Percentiles rank a stretch among this genome's conserved stretches.
phyloP scores from a whole-genome alignment of 1,284 basidiomycete species.

The Trametes versicolor region DNA sequence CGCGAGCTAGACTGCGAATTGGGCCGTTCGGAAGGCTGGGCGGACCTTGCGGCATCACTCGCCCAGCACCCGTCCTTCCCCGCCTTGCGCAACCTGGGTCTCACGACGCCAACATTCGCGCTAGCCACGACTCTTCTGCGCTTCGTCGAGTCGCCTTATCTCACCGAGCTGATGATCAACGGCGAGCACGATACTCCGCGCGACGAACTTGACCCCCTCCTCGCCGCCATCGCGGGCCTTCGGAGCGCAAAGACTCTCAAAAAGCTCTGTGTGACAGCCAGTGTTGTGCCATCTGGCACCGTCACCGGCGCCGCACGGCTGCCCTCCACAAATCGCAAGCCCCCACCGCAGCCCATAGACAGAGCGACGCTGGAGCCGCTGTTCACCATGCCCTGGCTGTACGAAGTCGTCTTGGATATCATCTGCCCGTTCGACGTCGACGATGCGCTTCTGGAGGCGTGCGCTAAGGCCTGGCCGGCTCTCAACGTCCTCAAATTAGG shows the following conservation, averaged over 20 bases:
- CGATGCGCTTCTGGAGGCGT: slow-evolving; percentile 4
- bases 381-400: not conserved
- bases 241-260: not conserved
- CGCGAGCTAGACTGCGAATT: not conserved
- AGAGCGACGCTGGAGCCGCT: slow-evolving; percentile 6
- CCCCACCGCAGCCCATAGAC: not conserved
- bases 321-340: not conserved
- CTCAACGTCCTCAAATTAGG: slow-evolving; percentile 10
- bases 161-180: not conserved
- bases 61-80: slow-evolving; percentile 2
- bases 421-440: slow-evolving; percentile 21
- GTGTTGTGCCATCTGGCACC: too few species aligned
- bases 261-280: not conserved
- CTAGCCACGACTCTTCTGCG: slow-evolving; percentile 5
- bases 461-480: slow-evolving; percentile 4
- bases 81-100: slow-evolving; percentile 4
- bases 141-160: not conserved
- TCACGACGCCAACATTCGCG: slow-evolving; percentile 2
- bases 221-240: not conserved
- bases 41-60: not conserved
- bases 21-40: not conserved
- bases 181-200: not conserved
- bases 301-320: too few species aligned
- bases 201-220: slow-evolving; percentile 1
- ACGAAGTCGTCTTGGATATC: slow-evolving; percentile 9